Evolutionary conservation across 2,329 filamentous ascomycete genomes (phyloP), one percentile per base, ranked within the genome.

Genomic region (Davidsoniella virescens): DNA sequence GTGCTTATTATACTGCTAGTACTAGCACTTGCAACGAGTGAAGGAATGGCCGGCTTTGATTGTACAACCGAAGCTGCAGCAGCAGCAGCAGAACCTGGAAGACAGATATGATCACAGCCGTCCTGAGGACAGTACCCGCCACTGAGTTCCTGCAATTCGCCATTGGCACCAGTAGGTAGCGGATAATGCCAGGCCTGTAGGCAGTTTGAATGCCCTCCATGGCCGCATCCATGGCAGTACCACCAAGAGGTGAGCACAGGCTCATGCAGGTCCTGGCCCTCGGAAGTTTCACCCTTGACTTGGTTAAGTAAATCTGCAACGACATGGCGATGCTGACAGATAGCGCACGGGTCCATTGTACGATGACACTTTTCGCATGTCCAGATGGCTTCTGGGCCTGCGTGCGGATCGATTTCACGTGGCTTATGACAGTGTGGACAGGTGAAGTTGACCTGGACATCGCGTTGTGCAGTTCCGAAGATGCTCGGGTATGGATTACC

Each of bases 51-150:
- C 4, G 29, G 29, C 29, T 33, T 33, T 33, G 12, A 33, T 9
- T 33, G 29, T 9, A 9, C 12, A 12, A 9, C 4, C 8, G 29
- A 1, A 12, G 26, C 26, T 9, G 9, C 29, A 12, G 29, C 33
- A n/a, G 17, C 8, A 16, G 9, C n/a, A 26, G 26, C 41, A 12
- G 23, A 5, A 14, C 75, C 74, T 0, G 76, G 75, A 0, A 81
- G 66, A 54, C 78, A 82, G 25, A 74, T 73, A 56, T 82, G 78
- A 2, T 76, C 72, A 58, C 78, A 82, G 0, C 78, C 77, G 54
- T 80, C 76, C n/a, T 78, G 62, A 1, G 78, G 77, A 55, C 78
- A 82, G 60, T 71, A 78, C 0, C 78, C 78, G 44, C 71, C 74
- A 29, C 70, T 71, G 55, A 61, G 66, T 18, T 63, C 62, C 26